These are phyloP conservation scores for Rhinocladiella mackenziei DNA, from an alignment of 2,329 filamentous ascomycete species.

Conservation along the genomic window DNA sequence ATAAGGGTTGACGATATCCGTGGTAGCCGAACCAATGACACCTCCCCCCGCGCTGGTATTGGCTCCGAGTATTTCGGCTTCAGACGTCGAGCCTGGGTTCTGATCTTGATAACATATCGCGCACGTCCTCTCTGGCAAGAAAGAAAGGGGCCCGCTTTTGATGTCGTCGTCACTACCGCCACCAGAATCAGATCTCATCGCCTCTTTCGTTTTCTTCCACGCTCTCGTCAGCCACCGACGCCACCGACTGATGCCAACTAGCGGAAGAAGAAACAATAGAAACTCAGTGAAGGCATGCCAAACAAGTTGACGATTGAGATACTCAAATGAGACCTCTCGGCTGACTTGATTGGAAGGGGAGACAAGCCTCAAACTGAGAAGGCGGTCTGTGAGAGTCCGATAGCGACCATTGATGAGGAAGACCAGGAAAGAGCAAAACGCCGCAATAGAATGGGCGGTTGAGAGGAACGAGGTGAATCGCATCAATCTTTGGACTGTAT, in stretches of 20 bases:
- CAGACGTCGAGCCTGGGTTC: constrained; percentile 66
- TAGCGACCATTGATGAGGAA: constrained; percentile 91
- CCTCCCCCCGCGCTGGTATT: constrained; percentile 68
- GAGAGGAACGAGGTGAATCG: constrained; percentile 65
- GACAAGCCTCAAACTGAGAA: constrained; percentile 78
- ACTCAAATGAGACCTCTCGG: constrained; percentile 93
- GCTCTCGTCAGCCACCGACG: constrained; percentile 78
- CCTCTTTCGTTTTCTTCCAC: constrained; percentile 75
- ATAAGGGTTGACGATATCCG: constrained; percentile 94
- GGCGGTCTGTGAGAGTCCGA: constrained; percentile 79
- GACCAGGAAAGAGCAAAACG: constrained; percentile 79
- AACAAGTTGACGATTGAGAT: constrained; percentile 92
- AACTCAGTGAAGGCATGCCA: constrained; percentile 99
- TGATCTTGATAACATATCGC: constrained; percentile 96
- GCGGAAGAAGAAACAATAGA: constrained; percentile 88
- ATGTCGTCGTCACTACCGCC: constrained; percentile 50
- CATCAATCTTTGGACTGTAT: constrained; percentile 56
- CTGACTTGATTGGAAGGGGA: constrained; percentile 80
- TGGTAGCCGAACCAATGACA: constrained; percentile 80
- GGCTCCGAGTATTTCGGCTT: constrained; percentile 70
- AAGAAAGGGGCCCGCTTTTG: constrained; percentile 70
- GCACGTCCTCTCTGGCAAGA: constrained; percentile 88
- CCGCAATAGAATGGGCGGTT: constrained; percentile 73
- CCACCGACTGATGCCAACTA: constrained; percentile 95
- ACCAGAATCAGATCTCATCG: constrained; percentile 48